Conservation (phyloP, 2,329 filamentous ascomycete species). For the Botrytis byssoidea region DNA sequence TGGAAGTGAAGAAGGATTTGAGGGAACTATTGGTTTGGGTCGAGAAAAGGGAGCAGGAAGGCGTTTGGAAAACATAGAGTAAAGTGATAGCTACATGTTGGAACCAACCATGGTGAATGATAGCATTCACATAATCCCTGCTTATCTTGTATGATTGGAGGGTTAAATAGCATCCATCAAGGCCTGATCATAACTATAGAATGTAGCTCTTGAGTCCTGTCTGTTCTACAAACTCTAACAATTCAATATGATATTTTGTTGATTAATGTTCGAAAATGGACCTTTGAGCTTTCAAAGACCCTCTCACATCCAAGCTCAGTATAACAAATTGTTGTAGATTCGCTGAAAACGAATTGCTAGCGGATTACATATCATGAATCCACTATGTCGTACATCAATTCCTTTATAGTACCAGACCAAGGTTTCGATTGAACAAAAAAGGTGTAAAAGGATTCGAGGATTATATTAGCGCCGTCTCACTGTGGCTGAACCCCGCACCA, state of each 20-base stretch:
- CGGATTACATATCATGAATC: not conserved
- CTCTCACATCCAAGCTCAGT: not conserved
- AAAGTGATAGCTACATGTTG: not conserved
- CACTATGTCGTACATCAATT: not conserved
- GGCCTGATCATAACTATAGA: not conserved
- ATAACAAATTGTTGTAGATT: not conserved
- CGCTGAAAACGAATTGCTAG: not conserved
- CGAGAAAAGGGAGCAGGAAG: not conserved
- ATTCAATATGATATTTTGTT: not conserved
- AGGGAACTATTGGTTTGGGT: not conserved
- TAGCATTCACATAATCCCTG: not conserved
- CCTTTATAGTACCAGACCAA: not conserved
- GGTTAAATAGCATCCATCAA: not conserved
- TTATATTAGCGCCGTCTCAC: not conserved
- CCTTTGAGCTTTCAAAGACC: not conserved
- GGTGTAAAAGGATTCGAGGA: not conserved
- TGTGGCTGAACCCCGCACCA: constrained; percentile 16
- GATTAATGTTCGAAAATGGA: not conserved
- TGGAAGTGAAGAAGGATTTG: not conserved
- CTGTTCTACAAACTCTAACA: not conserved
- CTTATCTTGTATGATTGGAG: not conserved
- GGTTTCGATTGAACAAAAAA: not conserved
- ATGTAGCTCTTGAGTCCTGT: not conserved
- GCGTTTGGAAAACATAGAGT: not conserved
- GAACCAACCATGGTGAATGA: not conserved